Evolutionary conservation across 768 basidiomycete species (phyloP), one percentile per base, ranked within the genome.

Genomic region (Pleurotus tuoliensis): DNA sequence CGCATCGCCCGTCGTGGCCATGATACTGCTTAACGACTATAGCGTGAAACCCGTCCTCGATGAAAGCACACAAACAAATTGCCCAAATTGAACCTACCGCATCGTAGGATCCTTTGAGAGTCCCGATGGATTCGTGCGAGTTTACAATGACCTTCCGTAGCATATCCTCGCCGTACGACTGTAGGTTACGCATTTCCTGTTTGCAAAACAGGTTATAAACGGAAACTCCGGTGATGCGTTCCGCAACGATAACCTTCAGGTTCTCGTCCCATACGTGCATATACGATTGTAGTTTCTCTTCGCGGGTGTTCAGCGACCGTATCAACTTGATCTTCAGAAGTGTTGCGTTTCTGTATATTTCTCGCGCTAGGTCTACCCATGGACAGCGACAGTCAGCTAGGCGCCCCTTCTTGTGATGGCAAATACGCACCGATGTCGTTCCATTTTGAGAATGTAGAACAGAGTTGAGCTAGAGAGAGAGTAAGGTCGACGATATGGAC

Each of bases 401-500:
- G 30, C 30, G 8, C n/a, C 30, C 30, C 7, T 30, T 9, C 1
- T 30, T 30, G 30, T 2, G 8, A 30, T 30, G 30, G 30, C 9
- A 30, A 30, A 30, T 30, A 30, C 30, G 30, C 30, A 30, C 90
- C 89, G 40, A 90, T 85, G 61, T 90, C 89, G 61, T 84, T 80
- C 85, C 86, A 87, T 44, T 82, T 77, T 55, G 82, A 77, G 69
- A 86, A 90, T 3, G 87, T 85, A 67, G 82, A 83, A 68, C 90
- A 91, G 20, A 90, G 76, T 72, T 90, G 88, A 30, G 88, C 89
- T n/a, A n/a, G n/a, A n/a, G n/a, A n/a, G n/a, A n/a, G n/a, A n/a
- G n/a, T n/a, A n/a, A n/a, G n/a, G n/a, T n/a, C 27, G 27, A 27
- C 5, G 27, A 27, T 5, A 30, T 30, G 27, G 3, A 22, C 22